Percentiles rank a stretch among this genome's conserved stretches.
Conservation (phyloP, 2,329 filamentous ascomycete genomes). For the Colletotrichum nymphaeae region DNA sequence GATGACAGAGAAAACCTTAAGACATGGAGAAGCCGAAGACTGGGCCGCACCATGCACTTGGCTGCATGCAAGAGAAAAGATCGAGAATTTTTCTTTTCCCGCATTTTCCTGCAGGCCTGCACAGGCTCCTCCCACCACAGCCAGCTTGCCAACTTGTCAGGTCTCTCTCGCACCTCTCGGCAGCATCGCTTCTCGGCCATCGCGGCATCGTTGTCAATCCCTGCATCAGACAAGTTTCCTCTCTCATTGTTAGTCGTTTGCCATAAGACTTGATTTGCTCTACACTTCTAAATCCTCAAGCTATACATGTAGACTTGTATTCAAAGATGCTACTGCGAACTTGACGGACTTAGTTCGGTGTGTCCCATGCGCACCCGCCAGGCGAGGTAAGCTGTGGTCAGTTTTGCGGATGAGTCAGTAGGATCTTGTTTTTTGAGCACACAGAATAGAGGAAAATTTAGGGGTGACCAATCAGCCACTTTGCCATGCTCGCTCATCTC, state of each 20-base stretch:
- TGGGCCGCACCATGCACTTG: slow-evolving; percentile 4
- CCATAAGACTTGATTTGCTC: not conserved
- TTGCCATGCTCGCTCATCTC: not conserved
- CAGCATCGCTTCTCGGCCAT: not conserved
- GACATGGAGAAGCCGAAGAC: slow-evolving; percentile 12
- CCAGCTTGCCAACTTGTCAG: not conserved
- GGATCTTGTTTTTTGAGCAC: not conserved
- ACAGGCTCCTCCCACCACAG: too few relatives aligned
- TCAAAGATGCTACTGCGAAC: not conserved
- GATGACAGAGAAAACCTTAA: too few relatives aligned
- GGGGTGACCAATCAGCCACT: not conserved
- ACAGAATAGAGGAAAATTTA: not conserved
- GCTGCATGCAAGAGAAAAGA: slow-evolving; percentile 18
- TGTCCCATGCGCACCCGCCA: not conserved
- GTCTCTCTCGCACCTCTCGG: not conserved
- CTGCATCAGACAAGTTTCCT: not conserved
- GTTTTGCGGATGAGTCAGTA: not conserved
- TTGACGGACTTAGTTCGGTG: not conserved
- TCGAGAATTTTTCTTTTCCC: not conserved
- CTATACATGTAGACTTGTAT: not conserved
- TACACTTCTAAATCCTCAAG: too few relatives aligned
- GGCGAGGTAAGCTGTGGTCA: not conserved
- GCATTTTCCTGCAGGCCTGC: not conserved
- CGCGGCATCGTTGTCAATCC: not conserved
- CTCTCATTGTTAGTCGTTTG: not conserved